Conservation (phyloP, 2,329 filamentous ascomycete species). For the Xylariaceae sp. region DNA sequence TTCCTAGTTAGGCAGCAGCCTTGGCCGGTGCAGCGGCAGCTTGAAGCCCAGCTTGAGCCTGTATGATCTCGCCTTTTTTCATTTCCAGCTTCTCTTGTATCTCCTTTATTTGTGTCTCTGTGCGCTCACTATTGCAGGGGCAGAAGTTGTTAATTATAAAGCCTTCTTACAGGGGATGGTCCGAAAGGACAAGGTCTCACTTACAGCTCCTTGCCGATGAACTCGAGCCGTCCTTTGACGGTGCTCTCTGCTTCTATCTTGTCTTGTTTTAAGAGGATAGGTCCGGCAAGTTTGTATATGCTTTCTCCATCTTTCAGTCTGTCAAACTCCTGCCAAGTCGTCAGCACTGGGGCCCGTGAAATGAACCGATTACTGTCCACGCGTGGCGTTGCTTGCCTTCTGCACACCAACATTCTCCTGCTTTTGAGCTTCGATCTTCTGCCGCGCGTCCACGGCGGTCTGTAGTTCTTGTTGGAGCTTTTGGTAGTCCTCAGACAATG, state of each 20-base stretch:
- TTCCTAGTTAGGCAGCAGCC: conserved; percentile 24
- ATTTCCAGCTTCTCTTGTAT: conserved; percentile 51
- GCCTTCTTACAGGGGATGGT: too few relatives aligned
- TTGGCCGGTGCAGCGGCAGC: conserved; percentile 32
- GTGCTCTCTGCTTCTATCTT: conserved; percentile 84
- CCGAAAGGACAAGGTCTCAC: too few relatives aligned
- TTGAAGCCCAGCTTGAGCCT: conserved; percentile 47
- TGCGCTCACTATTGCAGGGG: conserved; percentile 25
- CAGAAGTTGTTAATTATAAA: too few relatives aligned
- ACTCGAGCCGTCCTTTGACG: conserved; percentile 84
- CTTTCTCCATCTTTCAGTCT: conserved; percentile 72
- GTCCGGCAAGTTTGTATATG: conserved; percentile 94
- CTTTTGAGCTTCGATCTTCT: conserved; percentile 89
- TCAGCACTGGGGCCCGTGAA: too few relatives aligned
- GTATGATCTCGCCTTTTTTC: conserved; percentile 56
- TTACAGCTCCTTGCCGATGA: conserved; percentile 90
- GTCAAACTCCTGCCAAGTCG: conserved; percentile 64
- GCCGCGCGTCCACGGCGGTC: conserved; percentile 67
- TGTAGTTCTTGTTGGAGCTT: conserved; percentile 84
- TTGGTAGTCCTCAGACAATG: conserved; percentile 80
- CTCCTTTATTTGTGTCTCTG: conserved; percentile 50
- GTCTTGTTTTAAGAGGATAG: conserved; percentile 91
- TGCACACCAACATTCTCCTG: conserved; percentile 89
- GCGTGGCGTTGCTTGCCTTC: conserved; percentile 48
- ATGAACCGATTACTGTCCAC: too few relatives aligned